phyloP scores from a whole-genome alignment of 371 early-diverging fungal genomes.

The Nematocida minor region DNA sequence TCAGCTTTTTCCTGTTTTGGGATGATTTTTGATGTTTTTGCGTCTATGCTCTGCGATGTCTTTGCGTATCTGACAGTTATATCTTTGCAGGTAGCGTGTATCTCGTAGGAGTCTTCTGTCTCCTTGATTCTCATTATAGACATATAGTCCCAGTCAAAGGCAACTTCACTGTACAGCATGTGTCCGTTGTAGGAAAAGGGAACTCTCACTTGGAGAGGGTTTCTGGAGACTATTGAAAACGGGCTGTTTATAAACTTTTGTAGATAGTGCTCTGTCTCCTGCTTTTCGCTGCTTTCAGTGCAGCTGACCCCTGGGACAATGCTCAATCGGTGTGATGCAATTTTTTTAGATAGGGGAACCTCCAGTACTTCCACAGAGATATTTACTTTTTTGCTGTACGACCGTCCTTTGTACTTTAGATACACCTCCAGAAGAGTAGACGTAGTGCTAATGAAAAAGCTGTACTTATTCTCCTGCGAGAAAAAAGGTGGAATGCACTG shows the following conservation, averaged over 20 bases:
- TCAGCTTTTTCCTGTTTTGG: background rate
- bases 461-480: background rate
- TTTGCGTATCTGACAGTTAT: background rate
- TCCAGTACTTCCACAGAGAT: background rate
- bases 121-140: background rate
- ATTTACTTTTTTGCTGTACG: background rate
- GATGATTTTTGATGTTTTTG: background rate
- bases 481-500: background rate
- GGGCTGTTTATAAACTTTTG: background rate
- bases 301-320: background rate
- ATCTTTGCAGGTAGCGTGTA: background rate
- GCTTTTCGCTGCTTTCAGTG: background rate
- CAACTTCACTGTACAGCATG: conserved; percentile 12
- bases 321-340: background rate
- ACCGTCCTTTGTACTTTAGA: conserved; percentile 4
- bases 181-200: background rate
- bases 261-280: background rate
- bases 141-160: conserved; percentile 11
- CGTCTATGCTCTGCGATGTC: background rate
- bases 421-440: background rate
- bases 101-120: background rate
- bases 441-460: background rate
- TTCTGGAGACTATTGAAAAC: background rate
- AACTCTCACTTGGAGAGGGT: background rate
- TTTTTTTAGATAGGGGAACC: background rate